Conservation (phyloP, 306 rosid species). For the Prunus padus region DNA sequence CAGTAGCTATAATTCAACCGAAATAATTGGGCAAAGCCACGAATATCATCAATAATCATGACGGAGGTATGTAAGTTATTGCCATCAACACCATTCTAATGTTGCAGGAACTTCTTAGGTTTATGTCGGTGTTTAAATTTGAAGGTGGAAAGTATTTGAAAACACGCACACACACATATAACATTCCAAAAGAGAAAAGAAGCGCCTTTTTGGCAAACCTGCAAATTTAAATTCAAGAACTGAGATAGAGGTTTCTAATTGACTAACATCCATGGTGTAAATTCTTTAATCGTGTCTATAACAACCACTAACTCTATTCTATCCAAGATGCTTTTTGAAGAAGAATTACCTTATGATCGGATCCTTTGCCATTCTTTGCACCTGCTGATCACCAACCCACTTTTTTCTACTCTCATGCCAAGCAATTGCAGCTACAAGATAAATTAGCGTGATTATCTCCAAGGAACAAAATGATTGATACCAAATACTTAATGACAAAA, state of each 20-base stretch:
- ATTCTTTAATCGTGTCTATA: background rate
- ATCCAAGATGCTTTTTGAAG: background rate
- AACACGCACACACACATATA: background rate
- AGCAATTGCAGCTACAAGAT: slow-evolving; percentile 59
- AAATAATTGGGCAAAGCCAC: background rate
- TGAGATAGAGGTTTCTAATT: background rate
- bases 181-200: background rate
- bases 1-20: background rate
- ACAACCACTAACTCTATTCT: slow-evolving; percentile 6
- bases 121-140: background rate
- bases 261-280: background rate
- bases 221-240: background rate
- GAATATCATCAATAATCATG: background rate
- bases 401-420: slow-evolving; percentile 89
- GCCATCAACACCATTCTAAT: background rate
- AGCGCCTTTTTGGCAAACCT: background rate
- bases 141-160: background rate
- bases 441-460: slow-evolving; percentile 28
- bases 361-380: slow-evolving; percentile 61
- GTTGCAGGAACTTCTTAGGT: background rate
- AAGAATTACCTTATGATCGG: slow-evolving; percentile 72
- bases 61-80: background rate
- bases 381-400: slow-evolving; percentile 70
- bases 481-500: background rate
- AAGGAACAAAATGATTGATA: background rate